Evolutionary conservation across 306 rosid genomes (phyloP).

Genomic region (Chamaecrista fasciculata): DNA sequence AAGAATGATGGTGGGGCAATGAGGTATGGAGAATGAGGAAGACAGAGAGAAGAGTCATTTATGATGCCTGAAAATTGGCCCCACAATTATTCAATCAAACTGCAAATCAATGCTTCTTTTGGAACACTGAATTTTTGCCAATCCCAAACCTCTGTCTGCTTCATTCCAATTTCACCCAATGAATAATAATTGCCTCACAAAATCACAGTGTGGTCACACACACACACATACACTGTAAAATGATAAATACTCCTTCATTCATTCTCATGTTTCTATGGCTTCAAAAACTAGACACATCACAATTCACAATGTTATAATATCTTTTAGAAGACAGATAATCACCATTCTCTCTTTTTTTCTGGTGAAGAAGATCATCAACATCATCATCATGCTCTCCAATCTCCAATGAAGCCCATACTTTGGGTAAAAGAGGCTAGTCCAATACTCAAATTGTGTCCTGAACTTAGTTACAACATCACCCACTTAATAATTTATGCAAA

Average conservation of each 20-base stretch:
- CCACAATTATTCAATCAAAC: neutral
- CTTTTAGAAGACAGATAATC: neutral
- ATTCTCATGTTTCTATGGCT: neutral
- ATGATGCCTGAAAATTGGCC: too few species aligned
- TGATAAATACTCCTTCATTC: neutral
- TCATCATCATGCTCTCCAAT: too few species aligned
- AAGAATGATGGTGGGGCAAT: neutral
- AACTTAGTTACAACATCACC: too few species aligned
- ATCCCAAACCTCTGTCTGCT: neutral
- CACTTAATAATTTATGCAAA: too few species aligned
- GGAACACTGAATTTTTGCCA: neutral
- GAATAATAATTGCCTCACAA: neutral
- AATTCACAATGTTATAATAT: too few species aligned
- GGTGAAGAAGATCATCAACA: too few species aligned
- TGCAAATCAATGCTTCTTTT: neutral
- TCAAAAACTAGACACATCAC: neutral
- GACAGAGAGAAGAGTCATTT: neutral
- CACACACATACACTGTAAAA: neutral
- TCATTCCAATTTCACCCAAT: neutral
- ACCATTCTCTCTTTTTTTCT: neutral
- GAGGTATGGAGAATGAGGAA: neutral
- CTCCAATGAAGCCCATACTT: too few species aligned
- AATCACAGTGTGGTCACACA: neutral
- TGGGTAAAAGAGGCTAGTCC: too few species aligned
- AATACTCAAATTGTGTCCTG: too few species aligned